Percentiles rank a stretch among this genome's conserved stretches.
Evolutionary conservation across 495 filamentous ascomycete species (phyloP).

Genomic region (Neurospora sp.): DNA sequence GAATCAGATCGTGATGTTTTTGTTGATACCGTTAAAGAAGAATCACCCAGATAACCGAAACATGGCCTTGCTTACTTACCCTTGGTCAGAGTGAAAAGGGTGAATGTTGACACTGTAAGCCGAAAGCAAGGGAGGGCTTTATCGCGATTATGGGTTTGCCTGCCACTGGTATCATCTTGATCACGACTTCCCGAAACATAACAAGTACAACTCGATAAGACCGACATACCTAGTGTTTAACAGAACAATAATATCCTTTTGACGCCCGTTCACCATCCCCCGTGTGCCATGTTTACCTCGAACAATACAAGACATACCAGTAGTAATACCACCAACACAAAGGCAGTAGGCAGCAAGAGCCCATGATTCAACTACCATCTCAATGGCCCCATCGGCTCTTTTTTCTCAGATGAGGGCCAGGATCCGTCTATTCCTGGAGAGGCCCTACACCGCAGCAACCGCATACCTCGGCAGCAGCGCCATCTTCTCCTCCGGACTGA

Average conservation of each 20-base stretch:
- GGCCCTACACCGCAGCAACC: neutral
- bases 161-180: neutral
- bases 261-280: neutral
- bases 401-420: neutral
- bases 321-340: neutral
- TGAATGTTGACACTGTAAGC: neutral
- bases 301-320: neutral
- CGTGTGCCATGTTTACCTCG: neutral
- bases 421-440: neutral
- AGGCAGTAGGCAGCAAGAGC: neutral
- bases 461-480: slow-evolving; percentile 60
- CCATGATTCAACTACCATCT: neutral
- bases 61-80: neutral
- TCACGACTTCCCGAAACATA: neutral
- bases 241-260: neutral
- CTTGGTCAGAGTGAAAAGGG: neutral
- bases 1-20: neutral
- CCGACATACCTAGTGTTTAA: neutral
- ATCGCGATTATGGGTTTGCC: neutral
- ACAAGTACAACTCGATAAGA: neutral
- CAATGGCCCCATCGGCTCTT: neutral
- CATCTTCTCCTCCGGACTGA: slow-evolving; percentile 85
- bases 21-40: neutral
- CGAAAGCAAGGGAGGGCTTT: neutral
- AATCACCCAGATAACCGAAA: neutral